phyloP scores from a whole-genome alignment of 257 asterid species.

The Petunia secreta region DNA sequence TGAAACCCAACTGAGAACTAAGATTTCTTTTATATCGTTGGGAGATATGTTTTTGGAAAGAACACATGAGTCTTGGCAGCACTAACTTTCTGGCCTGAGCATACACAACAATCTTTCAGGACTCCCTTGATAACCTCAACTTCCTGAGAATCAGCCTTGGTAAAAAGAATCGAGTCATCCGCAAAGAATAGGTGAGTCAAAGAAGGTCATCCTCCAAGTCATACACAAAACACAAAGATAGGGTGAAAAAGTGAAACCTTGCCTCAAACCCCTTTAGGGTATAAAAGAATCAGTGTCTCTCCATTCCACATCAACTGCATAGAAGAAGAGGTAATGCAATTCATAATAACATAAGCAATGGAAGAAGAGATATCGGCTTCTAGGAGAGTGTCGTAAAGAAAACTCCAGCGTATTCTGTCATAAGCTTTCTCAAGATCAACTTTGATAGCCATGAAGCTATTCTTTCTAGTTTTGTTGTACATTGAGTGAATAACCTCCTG shows the following conservation, averaged over 20 bases:
- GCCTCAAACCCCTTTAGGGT: background rate
- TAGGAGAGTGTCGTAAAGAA: background rate
- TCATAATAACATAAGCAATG: too few relatives aligned
- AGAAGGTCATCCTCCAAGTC: background rate
- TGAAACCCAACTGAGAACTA: too few relatives aligned
- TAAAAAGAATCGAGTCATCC: background rate
- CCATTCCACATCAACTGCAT: background rate
- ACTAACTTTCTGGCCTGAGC: background rate
- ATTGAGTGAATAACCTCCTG: background rate
- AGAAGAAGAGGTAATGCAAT: background rate
- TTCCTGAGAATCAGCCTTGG: background rate
- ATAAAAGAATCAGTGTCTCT: too few relatives aligned
- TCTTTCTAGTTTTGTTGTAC: background rate
- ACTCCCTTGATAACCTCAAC: background rate
- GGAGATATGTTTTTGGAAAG: too few relatives aligned
- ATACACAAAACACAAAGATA: background rate
- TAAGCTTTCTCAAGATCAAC: too few relatives aligned
- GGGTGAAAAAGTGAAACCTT: background rate
- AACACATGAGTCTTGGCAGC: too few relatives aligned
- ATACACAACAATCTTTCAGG: background rate
- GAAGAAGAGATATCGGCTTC: background rate
- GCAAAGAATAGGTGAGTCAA: background rate
- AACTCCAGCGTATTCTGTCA: background rate
- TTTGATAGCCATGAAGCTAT: background rate
- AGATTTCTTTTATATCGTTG: too few relatives aligned